Evolutionary conservation across 176 grass and related monocot genomes (phyloP), one percentile per base, ranked within the genome.

Genomic region (Zoysia japonica): DNA sequence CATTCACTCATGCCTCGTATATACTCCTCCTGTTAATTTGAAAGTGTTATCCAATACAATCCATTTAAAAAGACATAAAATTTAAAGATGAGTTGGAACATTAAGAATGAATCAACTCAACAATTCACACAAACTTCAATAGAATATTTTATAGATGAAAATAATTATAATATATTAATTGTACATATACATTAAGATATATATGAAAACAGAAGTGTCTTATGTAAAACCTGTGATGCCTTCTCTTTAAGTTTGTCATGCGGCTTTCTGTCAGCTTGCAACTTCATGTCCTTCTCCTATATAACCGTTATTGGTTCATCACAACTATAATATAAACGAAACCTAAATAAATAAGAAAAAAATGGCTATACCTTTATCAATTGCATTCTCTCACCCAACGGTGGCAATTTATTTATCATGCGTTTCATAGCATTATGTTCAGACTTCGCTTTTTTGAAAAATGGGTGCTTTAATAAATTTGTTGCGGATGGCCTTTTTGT

Each of bases 1-100:
- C 95, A 98, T 56, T 89, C 80, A 74, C 95, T 98, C 39, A 98
- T 85, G 70, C 95, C 95, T 72, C 85, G 85, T 84, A 84, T 86
- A 39, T 98, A 98, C 70, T 98, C 89, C 45, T 82, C 89, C 92
- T 98, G 78, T 60, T 53, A 74, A 61, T 62, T 10, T 83, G 7
- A 51, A 45, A 36, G 7, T 3, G 16, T 19, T 14, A 78, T 56
- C 46, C 15, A 17, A 61, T 47, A 59, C 0, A 16, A 36, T 16
- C 11, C 10, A 60, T 38, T 38, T 40, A 59, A 28, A 19, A n/a
- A 3, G 0, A 20, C 51, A 65, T 36, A 15, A 60, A 39, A 14
- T 19, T 55, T 37, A 65, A 37, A 44, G 5, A 20, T 57, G n/a
- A 10, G 40, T 3, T 3, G 50, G 5, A 72, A 13, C 0, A 12